Evolutionary conservation across 805 yeast genomes (phyloP), one percentile per base, ranked within the genome.

Genomic region (Torulaspora maleeae): DNA sequence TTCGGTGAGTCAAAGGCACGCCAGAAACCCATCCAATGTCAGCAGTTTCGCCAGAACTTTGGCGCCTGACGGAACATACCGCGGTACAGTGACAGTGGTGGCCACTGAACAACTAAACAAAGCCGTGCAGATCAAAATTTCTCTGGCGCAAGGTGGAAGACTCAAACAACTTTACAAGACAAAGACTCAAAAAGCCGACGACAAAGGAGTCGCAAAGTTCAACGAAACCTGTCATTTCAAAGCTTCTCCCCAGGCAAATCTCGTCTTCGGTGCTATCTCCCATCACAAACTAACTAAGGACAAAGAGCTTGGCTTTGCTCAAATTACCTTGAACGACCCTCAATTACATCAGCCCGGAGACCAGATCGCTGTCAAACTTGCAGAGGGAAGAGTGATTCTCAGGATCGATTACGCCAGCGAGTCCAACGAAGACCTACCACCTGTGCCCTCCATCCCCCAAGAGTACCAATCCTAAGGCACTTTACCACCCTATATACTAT

Each of bases 271-370:
- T 33, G 77, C 86, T 22, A 71, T 78, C 34, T 79, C 81, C 27
- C 84, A 78, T 58, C 93, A 86, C 61, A 75, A 79, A 2, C 75
- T 90, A 54, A 89, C 95, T 30, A 81, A 83, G 58, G 82, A 78
- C 53, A 69, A 71, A 22, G 85, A 78, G 45, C 44, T 88, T 33
- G 95, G 84, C 10, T 72, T 72, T 38, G 80, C 79, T 7, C 70
- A 77, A 30, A 55, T 87, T 25, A 64, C 68, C 10, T 67, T 86
- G 50, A 58, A 67, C 33, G 82, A 82, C 32, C 61, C 67, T 3
- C 63, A 61, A 34, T 55, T 66, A 5, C 60, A 55, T 36, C 56
- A 54, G 24, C 35, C 35, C 20, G 60, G 55, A 13, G 66, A 64
- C 9, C 63, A 63, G 41, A 44, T 63, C 12, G 52, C 67, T 7